A percentile compares a stretch with the other conserved stretches of the same genome.
phyloP scores from a whole-genome alignment of 345 rosid species.

The Punica granatum region DNA sequence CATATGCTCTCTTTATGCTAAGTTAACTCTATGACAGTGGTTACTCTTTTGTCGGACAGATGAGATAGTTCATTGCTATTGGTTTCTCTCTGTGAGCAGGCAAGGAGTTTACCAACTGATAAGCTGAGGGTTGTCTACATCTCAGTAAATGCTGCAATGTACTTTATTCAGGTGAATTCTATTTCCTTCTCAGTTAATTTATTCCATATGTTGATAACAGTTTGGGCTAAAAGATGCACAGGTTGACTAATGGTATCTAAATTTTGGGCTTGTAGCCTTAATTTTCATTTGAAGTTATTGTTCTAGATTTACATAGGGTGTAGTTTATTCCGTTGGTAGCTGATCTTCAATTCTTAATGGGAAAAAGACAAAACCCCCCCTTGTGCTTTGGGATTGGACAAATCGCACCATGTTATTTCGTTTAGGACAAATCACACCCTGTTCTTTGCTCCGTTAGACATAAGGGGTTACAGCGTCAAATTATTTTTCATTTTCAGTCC shows the following conservation, averaged over 20 bases:
- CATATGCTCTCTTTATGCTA: not conserved
- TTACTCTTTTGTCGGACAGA: not conserved
- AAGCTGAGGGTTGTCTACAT: constrained; percentile 64
- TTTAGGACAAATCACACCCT: too few species aligned
- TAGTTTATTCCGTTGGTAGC: not conserved
- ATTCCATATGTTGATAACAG: not conserved
- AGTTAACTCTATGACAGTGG: not conserved
- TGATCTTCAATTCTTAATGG: too few species aligned
- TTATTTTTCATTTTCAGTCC: too few species aligned
- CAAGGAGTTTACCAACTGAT: constrained; percentile 92
- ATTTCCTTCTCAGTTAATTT: not conserved
- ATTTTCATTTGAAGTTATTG: too few species aligned
- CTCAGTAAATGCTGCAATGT: constrained; percentile 50
- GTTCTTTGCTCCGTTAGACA: too few species aligned
- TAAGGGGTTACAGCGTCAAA: too few species aligned
- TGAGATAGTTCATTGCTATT: not conserved
- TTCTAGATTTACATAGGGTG: not conserved
- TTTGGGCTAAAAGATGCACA: not conserved
- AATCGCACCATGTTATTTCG: too few species aligned
- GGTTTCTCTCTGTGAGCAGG: constrained; percentile 39
- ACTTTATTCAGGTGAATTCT: constrained; percentile 65
- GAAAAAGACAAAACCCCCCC: too few species aligned
- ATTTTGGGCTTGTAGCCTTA: not conserved
- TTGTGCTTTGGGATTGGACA: too few species aligned
- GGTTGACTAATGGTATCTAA: not conserved